These are phyloP conservation scores for Amoebophrya sp. DNA, from an alignment of 169 alveolate genomes.

Conservation along the genomic window DNA sequence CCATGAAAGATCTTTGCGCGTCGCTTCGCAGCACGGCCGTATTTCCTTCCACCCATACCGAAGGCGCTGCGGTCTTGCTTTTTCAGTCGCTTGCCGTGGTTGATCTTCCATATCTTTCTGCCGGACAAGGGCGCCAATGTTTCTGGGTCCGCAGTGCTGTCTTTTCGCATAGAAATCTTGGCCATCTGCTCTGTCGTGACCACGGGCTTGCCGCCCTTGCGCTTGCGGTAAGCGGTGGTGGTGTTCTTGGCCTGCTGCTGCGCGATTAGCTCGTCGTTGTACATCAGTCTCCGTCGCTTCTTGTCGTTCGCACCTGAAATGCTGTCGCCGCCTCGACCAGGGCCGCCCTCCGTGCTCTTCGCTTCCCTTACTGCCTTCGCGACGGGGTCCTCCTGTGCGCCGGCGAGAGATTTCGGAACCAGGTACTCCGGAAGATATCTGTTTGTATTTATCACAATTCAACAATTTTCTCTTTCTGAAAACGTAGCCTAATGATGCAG, in stretches of 20 bases:
- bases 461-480: too few species aligned
- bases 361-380: not conserved
- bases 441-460: too few species aligned
- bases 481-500: too few species aligned
- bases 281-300: not conserved
- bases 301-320: not conserved
- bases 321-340: not conserved
- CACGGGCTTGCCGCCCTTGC: not conserved
- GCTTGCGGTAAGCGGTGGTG: not conserved
- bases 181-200: not conserved
- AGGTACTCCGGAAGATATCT: slow-evolving; percentile 39
- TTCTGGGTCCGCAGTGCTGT: slow-evolving; percentile 16
- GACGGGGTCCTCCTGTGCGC: not conserved
- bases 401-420: slow-evolving; percentile 7
- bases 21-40: not conserved
- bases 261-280: not conserved
- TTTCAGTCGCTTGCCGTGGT: not conserved
- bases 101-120: slow-evolving; percentile 33
- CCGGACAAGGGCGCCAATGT: slow-evolving; percentile 34
- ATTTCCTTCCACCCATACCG: not conserved
- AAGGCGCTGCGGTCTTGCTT: not conserved
- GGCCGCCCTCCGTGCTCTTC: not conserved
- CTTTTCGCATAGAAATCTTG: not conserved
- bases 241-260: not conserved
- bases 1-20: not conserved